These are phyloP conservation scores for Hygrocybe coccinea DNA, from an alignment of 768 basidiomycete species.

Conservation along the genomic window DNA sequence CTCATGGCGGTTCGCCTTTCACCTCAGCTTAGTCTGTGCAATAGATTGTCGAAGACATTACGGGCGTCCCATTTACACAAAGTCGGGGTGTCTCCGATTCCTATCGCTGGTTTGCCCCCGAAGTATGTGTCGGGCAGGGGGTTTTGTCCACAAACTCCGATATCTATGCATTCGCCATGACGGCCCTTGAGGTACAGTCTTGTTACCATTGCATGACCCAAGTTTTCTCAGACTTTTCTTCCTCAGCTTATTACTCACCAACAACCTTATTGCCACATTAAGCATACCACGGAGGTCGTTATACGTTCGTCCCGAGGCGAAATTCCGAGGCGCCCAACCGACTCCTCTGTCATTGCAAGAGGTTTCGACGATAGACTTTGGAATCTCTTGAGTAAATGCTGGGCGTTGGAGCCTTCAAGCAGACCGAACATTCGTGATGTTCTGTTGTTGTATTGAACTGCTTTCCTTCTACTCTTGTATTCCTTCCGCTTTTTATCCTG, in stretches of 20 bases:
- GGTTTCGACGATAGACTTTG: conserved; percentile 18
- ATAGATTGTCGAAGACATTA: conserved; percentile 54
- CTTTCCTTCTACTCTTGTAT: neutral
- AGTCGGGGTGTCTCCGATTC: conserved; percentile 43
- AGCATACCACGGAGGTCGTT: conserved; percentile 50
- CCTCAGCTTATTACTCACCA: conserved; percentile 48
- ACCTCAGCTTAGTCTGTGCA: neutral
- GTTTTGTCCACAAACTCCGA: conserved; percentile 45
- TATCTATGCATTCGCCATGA: conserved; percentile 55
- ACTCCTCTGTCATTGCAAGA: conserved; percentile 8
- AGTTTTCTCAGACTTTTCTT: no score
- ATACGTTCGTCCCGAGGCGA: conserved; percentile 30
- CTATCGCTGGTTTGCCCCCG: conserved; percentile 53
- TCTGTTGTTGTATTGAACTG: neutral
- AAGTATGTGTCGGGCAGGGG: conserved; percentile 47
- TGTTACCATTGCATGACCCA: no score
- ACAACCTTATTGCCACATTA: conserved; percentile 49
- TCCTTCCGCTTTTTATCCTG: no score
- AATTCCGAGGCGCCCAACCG: conserved; percentile 13
- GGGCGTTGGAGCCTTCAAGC: conserved; percentile 7
- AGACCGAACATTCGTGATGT: conserved; percentile 15
- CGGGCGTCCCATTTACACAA: conserved; percentile 54
- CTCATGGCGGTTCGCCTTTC: neutral
- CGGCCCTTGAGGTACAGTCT: conserved; percentile 46
- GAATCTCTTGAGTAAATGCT: conserved; percentile 14